Percentiles rank a stretch among this genome's conserved stretches.
Conservation (phyloP, 148 eudicot genomes). For the Chenopodium suecicum region DNA sequence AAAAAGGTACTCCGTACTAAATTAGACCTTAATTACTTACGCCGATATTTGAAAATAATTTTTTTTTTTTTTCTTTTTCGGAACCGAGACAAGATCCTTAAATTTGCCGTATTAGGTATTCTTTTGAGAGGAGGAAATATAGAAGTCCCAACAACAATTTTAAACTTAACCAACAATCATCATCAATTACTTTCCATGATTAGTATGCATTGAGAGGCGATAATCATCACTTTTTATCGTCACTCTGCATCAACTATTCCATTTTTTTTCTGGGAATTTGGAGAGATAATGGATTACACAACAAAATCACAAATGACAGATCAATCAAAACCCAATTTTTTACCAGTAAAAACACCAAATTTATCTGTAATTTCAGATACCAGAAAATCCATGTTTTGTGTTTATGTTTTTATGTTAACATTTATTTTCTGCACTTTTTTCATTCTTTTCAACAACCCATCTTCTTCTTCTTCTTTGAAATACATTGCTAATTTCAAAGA, state of each 20-base stretch:
- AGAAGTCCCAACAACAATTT: neutral
- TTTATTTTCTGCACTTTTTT: constrained; percentile 38
- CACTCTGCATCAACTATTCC: too few species aligned
- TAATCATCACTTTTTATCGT: too few species aligned
- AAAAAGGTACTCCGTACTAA: too few species aligned
- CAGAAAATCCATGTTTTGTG: constrained; percentile 29
- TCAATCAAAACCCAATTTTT: constrained; percentile 11
- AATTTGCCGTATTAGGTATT: too few species aligned
- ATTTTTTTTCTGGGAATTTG: too few species aligned
- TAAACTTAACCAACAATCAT: neutral
- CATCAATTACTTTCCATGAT: neutral
- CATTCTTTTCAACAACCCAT: constrained; percentile 36
- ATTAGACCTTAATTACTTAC: too few species aligned
- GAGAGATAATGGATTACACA: too few species aligned
- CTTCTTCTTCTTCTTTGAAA: constrained; percentile 28
- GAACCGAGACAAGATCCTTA: too few species aligned
- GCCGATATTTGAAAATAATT: too few species aligned
- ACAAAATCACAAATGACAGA: constrained; percentile 18
- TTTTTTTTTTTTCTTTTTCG: too few species aligned
- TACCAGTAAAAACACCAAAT: constrained; percentile 9
- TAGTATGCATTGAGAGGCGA: neutral
- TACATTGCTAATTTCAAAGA: constrained; percentile 18
- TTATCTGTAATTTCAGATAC: constrained; percentile 14
- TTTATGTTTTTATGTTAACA: constrained; percentile 38
- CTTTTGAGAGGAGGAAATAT: too few species aligned